A percentile compares a stretch with the other conserved stretches of the same genome.
Conservation (phyloP, 148 eudicot species). For the Linanthus parryae region DNA sequence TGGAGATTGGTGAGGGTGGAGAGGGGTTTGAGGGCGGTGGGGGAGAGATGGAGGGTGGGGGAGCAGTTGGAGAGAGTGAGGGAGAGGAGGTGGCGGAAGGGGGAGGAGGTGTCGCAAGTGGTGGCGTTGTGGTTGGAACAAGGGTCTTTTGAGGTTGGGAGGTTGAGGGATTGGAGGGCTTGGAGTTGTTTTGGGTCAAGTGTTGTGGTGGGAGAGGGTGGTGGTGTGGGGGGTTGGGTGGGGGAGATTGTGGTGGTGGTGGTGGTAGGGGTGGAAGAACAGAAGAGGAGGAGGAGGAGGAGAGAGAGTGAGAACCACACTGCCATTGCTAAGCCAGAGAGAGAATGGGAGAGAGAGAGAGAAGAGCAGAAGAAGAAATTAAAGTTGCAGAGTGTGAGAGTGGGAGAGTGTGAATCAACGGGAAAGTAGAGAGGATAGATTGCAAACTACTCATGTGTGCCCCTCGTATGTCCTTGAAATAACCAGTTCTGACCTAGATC, state of each 20-base stretch:
- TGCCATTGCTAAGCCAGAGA: slow-evolving; percentile 11
- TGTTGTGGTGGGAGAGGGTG: slow-evolving; percentile 25
- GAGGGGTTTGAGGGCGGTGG: slow-evolving; percentile 61
- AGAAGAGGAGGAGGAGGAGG: slow-evolving; percentile 15
- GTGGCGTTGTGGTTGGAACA: slow-evolving; percentile 42
- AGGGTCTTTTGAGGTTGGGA: slow-evolving; percentile 61
- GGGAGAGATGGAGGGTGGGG: slow-evolving; percentile 37
- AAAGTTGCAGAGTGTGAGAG: too few relatives aligned
- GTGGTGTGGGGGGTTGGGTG: slow-evolving; percentile 14
- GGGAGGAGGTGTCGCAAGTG: slow-evolving; percentile 49
- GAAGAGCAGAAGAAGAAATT: neutral
- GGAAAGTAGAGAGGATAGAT: too few relatives aligned
- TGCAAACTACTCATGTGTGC: too few relatives aligned
- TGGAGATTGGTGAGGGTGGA: slow-evolving; percentile 42
- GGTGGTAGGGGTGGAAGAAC: slow-evolving; percentile 5
- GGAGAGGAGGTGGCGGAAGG: slow-evolving; percentile 58
- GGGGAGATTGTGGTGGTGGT: slow-evolving; percentile 11
- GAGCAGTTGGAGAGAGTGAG: slow-evolving; percentile 65
- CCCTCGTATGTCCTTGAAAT: too few relatives aligned
- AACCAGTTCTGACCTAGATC: too few relatives aligned
- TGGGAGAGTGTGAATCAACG: too few relatives aligned
- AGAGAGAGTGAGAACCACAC: slow-evolving; percentile 17
- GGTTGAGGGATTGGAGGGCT: slow-evolving; percentile 64
- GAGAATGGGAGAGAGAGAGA: slow-evolving; percentile 5
- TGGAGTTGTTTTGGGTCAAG: slow-evolving; percentile 71